Percentiles rank a stretch among this genome's conserved stretches.
These are phyloP conservation scores for Copromyces sp. DNA, from an alignment of 495 filamentous ascomycete species.

Conservation along the genomic window DNA sequence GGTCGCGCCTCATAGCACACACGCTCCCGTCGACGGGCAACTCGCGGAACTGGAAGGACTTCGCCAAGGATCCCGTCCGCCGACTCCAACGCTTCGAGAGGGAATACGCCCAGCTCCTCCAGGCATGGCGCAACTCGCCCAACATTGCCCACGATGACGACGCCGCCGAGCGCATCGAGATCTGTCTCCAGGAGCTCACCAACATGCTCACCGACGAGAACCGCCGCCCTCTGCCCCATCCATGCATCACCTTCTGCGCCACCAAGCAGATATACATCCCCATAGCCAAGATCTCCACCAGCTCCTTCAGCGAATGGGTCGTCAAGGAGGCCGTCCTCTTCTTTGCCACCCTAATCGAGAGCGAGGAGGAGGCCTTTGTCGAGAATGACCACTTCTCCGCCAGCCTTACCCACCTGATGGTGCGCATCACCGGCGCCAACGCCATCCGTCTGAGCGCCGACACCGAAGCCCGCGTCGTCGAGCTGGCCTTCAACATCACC, in stretches of 20 bases:
- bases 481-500: slow-evolving; percentile 85
- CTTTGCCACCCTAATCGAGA: slow-evolving; percentile 85
- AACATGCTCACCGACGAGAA: slow-evolving; percentile 79
- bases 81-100: slow-evolving; percentile 85
- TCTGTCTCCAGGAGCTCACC: slow-evolving; percentile 53
- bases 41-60: slow-evolving; percentile 41
- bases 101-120: slow-evolving; percentile 72
- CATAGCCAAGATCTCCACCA: slow-evolving; percentile 73
- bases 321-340: slow-evolving; percentile 72
- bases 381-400: slow-evolving; percentile 74
- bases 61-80: slow-evolving; percentile 67
- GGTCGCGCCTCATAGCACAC: slow-evolving; percentile 83
- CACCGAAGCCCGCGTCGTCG: slow-evolving; percentile 74
- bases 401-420: slow-evolving; percentile 71
- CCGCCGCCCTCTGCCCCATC: slow-evolving; percentile 74
- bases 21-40: slow-evolving; percentile 49
- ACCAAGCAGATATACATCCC: slow-evolving; percentile 78
- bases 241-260: slow-evolving; percentile 75
- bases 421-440: slow-evolving; percentile 51
- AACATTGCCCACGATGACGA: slow-evolving; percentile 43
- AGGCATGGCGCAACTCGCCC: slow-evolving; percentile 66
- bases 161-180: slow-evolving; percentile 43
- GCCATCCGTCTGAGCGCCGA: slow-evolving; percentile 53
- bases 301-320: slow-evolving; percentile 67
- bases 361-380: slow-evolving; percentile 89